phyloP scores from a whole-genome alignment of 2,329 filamentous ascomycete genomes.

The Pyrenophora tritici-repentis region DNA sequence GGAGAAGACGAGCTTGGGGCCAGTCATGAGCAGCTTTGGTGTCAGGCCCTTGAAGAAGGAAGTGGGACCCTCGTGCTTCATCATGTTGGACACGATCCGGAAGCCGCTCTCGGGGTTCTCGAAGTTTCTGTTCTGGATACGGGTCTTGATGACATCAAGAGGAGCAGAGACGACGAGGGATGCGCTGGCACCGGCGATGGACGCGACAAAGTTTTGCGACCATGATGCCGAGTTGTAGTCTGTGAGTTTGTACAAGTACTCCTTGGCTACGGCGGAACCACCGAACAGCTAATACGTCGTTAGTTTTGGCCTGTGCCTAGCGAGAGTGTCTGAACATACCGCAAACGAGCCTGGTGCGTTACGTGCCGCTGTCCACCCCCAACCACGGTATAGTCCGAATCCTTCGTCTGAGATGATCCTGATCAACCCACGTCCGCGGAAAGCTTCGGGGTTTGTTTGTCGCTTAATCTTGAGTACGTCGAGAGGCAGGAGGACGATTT shows the following conservation, averaged over 20 bases:
- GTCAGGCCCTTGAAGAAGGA: slow-evolving; percentile 98
- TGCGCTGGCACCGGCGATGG: slow-evolving; percentile 90
- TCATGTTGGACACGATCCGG: slow-evolving; percentile 90
- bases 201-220: slow-evolving; percentile 97
- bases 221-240: slow-evolving; percentile 97
- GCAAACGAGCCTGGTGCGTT: slow-evolving; percentile 98
- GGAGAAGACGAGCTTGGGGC: slow-evolving; percentile 97
- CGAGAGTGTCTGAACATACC: slow-evolving; percentile 58
- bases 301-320: slow-evolving; percentile 9
- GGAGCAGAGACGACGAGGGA: slow-evolving; percentile 98
- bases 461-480: slow-evolving; percentile 99
- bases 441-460: slow-evolving; percentile 98
- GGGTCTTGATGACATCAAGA: slow-evolving; percentile 97
- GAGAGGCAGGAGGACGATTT: slow-evolving; percentile 91
- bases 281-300: slow-evolving; percentile 75
- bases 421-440: slow-evolving; percentile 89
- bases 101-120: slow-evolving; percentile 96
- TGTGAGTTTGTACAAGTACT: slow-evolving; percentile 84
- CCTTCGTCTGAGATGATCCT: slow-evolving; percentile 92
- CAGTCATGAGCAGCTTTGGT: slow-evolving; percentile 98
- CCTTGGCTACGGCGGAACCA: slow-evolving; percentile 95
- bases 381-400: slow-evolving; percentile 92
- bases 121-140: slow-evolving; percentile 97
- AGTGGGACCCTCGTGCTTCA: slow-evolving; percentile 80
- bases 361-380: slow-evolving; percentile 95